Conservation (phyloP, 1,284 basidiomycete species). For the Afroboletus lepidellus region DNA sequence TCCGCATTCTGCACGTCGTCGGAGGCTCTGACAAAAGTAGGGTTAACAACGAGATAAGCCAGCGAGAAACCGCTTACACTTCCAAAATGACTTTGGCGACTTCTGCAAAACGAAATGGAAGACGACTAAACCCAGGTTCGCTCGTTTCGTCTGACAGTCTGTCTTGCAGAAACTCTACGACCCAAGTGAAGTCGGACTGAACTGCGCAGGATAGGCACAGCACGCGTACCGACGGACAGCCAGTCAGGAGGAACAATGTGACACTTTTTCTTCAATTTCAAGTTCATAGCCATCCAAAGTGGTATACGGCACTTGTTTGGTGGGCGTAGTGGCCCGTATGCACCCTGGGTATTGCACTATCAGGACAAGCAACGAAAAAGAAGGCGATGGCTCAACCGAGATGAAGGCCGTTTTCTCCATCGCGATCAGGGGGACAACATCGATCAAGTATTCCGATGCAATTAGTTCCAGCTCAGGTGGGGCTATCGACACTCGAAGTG, state of each 20-base stretch:
- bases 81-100: constrained; percentile 88
- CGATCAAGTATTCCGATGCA: constrained; percentile 77
- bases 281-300: constrained; percentile 91
- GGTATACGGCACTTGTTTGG: constrained; percentile 83
- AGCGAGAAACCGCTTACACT: constrained; percentile 51
- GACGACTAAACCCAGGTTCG: constrained; percentile 66
- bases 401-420: constrained; percentile 90
- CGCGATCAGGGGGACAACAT: constrained; percentile 80
- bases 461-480: constrained; percentile 85
- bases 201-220: not conserved
- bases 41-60: not conserved
- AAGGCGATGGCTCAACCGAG: constrained; percentile 43
- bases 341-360: constrained; percentile 54
- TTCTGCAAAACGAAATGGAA: constrained; percentile 88
- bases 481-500: constrained; percentile 61
- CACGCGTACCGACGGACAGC: constrained; percentile 72
- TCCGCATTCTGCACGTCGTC: constrained; percentile 87
- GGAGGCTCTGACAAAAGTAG: constrained; percentile 59
- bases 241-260: constrained; percentile 87
- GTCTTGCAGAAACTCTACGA: constrained; percentile 70
- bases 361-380: constrained; percentile 36
- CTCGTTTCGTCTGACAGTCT: constrained; percentile 70
- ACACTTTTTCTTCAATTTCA: constrained; percentile 94
- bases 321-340: constrained; percentile 91
- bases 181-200: not conserved